Conservation (phyloP, 2,329 filamentous ascomycete species). For the Botrytis cinerea region DNA sequence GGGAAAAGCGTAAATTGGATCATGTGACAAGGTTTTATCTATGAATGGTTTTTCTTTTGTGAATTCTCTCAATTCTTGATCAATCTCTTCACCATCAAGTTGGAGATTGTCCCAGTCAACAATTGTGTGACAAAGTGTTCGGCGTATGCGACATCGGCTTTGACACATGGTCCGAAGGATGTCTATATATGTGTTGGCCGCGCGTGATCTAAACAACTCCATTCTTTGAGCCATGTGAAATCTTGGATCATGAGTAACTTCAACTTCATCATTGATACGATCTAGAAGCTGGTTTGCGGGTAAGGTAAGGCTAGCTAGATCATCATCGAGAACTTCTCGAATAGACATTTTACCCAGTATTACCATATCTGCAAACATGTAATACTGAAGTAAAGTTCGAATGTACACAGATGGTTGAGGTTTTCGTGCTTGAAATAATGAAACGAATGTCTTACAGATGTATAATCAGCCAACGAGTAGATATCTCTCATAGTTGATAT, state of each 20-base stretch:
- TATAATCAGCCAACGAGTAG: not conserved
- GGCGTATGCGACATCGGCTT: constrained; percentile 85
- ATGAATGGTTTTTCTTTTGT: constrained; percentile 62
- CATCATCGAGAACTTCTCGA: constrained; percentile 75
- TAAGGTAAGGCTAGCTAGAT: constrained; percentile 76
- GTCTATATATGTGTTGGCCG: constrained; percentile 75
- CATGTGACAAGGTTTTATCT: constrained; percentile 48
- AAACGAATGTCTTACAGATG: constrained; percentile 64
- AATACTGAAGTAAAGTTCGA: constrained; percentile 73
- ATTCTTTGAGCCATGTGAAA: constrained; percentile 73
- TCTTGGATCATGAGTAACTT: constrained; percentile 71
- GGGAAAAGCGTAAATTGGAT: constrained; percentile 66
- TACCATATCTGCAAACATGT: constrained; percentile 72
- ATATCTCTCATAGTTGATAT: not conserved
- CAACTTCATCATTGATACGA: constrained; percentile 72
- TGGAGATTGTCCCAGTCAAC: constrained; percentile 84
- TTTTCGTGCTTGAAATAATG: constrained; percentile 73
- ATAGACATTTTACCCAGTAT: constrained; percentile 69
- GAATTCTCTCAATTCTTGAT: constrained; percentile 63
- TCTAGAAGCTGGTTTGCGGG: constrained; percentile 72
- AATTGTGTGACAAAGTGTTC: constrained; percentile 83
- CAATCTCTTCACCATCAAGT: constrained; percentile 75
- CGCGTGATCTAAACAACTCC: constrained; percentile 64
- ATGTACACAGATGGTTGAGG: constrained; percentile 84
- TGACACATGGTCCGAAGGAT: constrained; percentile 83